phyloP scores from a whole-genome alignment of 495 filamentous ascomycete species.

The Astrocystis sublimbata region DNA sequence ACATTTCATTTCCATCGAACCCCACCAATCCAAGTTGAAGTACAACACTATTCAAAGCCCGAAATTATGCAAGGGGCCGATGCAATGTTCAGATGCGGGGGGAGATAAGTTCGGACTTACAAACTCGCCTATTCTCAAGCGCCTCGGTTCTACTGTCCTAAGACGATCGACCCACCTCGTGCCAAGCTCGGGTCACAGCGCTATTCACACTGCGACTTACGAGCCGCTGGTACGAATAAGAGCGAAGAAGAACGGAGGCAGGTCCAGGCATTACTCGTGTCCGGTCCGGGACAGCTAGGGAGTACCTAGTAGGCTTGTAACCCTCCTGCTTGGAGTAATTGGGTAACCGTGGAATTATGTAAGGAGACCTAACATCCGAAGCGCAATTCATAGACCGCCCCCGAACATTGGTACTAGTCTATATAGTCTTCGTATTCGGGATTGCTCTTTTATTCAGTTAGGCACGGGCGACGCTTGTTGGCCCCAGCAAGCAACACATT shows the following conservation, averaged over 20 bases:
- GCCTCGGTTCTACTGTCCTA: too few relatives aligned
- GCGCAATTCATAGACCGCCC: neutral
- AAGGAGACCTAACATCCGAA: neutral
- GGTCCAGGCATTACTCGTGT: neutral
- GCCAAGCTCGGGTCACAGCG: neutral
- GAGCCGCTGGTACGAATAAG: neutral
- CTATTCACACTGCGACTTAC: too few relatives aligned
- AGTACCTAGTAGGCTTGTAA: too few relatives aligned
- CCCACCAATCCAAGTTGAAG: neutral
- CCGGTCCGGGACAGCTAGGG: neutral
- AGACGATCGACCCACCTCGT: neutral
- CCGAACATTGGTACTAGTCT: too few relatives aligned
- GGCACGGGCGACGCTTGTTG: neutral
- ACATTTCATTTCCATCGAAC: neutral
- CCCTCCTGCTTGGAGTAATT: too few relatives aligned
- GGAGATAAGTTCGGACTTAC: too few relatives aligned
- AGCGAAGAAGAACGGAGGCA: too few relatives aligned
- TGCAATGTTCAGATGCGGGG: too few relatives aligned
- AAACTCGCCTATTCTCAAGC: too few relatives aligned
- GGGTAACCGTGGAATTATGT: neutral
- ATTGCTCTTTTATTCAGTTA: neutral
- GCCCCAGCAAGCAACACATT: neutral
- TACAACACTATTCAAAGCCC: neutral
- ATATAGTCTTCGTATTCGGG: conserved; percentile 9
- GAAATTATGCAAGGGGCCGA: too few relatives aligned